phyloP scores from a whole-genome alignment of 768 basidiomycete genomes.

The Leccinum longicurvipes region DNA sequence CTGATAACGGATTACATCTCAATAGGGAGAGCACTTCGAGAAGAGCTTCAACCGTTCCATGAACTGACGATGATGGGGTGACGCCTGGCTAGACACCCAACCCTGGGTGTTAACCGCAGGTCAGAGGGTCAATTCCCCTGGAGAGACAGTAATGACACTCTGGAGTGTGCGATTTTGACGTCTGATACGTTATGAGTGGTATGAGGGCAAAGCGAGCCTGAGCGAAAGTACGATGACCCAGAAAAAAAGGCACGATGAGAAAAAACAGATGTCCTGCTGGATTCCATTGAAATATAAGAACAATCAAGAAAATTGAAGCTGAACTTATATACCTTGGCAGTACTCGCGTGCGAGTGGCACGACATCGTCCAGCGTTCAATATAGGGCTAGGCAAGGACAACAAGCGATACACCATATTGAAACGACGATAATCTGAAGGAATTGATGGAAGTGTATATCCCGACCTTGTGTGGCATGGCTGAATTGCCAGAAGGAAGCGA shows the following conservation, averaged over 20 bases:
- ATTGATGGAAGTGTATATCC: not conserved
- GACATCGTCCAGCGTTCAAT: not conserved
- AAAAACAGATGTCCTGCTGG: not conserved
- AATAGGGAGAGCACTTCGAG: not conserved
- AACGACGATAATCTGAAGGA: not conserved
- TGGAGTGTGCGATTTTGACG: not conserved
- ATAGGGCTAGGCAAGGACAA: not conserved
- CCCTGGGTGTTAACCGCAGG: not conserved
- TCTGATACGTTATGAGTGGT: not conserved
- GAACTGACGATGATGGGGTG: not conserved
- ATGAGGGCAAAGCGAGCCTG: not conserved
- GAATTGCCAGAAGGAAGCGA: too few species aligned
- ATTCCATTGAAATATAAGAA: not conserved
- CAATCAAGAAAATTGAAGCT: not conserved
- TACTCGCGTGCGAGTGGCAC: not conserved
- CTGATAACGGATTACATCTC: not conserved
- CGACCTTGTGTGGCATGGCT: not conserved
- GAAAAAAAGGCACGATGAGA: not conserved
- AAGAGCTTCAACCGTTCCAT: not conserved
- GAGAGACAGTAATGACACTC: not conserved
- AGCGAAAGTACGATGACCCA: not conserved
- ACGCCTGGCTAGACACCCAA: not conserved
- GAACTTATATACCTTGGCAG: not conserved
- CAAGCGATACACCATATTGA: not conserved
- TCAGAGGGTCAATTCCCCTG: not conserved